Evolutionary conservation across 2,329 filamentous ascomycete genomes (phyloP).

Genomic region (Epicoccum sorghinum): DNA sequence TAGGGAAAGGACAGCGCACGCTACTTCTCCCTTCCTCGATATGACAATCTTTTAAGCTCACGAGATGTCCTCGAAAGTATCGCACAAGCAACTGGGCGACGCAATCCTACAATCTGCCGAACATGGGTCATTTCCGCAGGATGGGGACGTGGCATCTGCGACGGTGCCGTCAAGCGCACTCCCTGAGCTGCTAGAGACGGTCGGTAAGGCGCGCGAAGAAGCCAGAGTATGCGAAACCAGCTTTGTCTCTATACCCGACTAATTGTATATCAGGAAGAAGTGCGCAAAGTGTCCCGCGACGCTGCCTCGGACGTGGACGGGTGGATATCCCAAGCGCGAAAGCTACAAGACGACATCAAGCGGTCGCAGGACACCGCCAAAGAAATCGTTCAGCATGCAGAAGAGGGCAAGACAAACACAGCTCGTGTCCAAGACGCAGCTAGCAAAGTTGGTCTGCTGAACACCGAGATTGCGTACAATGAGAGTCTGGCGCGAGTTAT

Average conservation of each 20-base stretch:
- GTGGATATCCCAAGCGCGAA: conserved; percentile 85
- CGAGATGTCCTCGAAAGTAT: conserved; percentile 38
- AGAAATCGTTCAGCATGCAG: conserved; percentile 79
- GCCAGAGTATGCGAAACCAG: conserved; percentile 54
- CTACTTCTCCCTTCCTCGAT: conserved; percentile 10
- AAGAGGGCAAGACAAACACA: conserved; percentile 69
- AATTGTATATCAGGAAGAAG: conserved; percentile 62
- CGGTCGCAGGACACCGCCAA: conserved; percentile 78
- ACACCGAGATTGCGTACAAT: conserved; percentile 66
- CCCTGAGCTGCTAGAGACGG: conserved; percentile 56
- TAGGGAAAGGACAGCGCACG: conserved; percentile 4
- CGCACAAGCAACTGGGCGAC: conserved; percentile 56
- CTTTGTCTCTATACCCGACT: background rate
- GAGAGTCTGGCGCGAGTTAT: conserved; percentile 58
- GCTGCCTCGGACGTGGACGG: conserved; percentile 79
- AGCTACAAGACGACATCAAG: conserved; percentile 84
- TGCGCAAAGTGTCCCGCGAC: conserved; percentile 76
- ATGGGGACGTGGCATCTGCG: conserved; percentile 61
- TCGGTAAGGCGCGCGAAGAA: conserved; percentile 59
- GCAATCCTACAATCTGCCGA: conserved; percentile 70
- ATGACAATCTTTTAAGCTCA: conserved; percentile 22
- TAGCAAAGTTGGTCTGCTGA: conserved; percentile 61
- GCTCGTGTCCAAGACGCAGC: conserved; percentile 67
- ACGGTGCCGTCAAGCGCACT: conserved; percentile 57
- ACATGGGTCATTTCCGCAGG: conserved; percentile 62